Percentiles rank a stretch among this genome's conserved stretches.
These are phyloP conservation scores for Zarea fungicola DNA, from an alignment of 2,329 filamentous ascomycete species.

Conservation along the genomic window DNA sequence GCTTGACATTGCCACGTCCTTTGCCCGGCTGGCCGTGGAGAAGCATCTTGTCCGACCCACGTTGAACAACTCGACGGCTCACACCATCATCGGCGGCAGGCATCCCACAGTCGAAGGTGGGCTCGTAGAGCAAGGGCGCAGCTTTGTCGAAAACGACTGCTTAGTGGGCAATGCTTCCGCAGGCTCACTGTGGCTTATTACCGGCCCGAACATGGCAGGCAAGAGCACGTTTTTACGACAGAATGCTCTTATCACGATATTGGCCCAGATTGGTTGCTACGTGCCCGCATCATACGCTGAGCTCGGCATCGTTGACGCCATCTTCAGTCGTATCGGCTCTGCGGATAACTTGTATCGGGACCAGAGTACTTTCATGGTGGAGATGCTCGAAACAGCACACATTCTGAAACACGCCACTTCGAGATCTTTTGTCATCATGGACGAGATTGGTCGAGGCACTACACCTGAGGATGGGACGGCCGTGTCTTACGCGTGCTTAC, in stretches of 20 bases:
- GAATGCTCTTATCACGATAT: conserved; percentile 87
- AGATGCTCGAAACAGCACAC: conserved; percentile 93
- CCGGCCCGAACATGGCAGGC: conserved; percentile 95
- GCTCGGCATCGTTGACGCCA: conserved; percentile 88
- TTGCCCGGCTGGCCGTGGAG: conserved; percentile 72
- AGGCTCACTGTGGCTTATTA: conserved; percentile 61
- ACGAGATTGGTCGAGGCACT: conserved; percentile 92
- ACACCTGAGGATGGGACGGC: conserved; percentile 89
- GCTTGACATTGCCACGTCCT: conserved; percentile 83
- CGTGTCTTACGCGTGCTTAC: conserved; percentile 80
- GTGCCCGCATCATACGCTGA: conserved; percentile 84
- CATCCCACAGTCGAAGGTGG: conserved; percentile 91
- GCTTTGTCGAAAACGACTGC: conserved; percentile 83
- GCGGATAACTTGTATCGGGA: conserved; percentile 92
- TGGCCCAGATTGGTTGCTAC: conserved; percentile 89
- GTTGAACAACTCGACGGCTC: conserved; percentile 58
- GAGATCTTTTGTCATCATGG: conserved; percentile 93
- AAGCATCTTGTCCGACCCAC: conserved; percentile 68
- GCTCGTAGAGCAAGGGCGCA: conserved; percentile 70
- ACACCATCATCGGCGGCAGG: conserved; percentile 77
- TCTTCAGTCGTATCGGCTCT: conserved; percentile 89
- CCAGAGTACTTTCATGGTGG: conserved; percentile 98
- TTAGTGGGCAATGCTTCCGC: conserved; percentile 64
- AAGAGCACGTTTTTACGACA: conserved; percentile 96
- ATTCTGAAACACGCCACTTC: conserved; percentile 82